Conservation (phyloP, 1,284 basidiomycete species). For the Trichosporon coremiiforme region DNA sequence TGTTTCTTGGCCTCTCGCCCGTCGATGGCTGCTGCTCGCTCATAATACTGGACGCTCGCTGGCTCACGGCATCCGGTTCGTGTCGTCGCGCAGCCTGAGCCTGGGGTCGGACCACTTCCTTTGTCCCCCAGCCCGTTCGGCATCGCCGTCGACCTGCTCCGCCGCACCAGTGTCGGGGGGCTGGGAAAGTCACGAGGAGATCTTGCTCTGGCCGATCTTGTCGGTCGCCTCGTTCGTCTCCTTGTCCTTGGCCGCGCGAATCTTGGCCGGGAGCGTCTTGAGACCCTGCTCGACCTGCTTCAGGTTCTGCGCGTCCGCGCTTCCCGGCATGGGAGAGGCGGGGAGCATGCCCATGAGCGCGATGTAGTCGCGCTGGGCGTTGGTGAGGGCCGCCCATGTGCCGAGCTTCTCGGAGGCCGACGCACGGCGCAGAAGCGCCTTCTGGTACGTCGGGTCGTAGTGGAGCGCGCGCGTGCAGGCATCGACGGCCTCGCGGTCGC, state of each 20-base stretch:
- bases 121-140: not conserved
- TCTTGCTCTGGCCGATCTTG: conserved; percentile 22
- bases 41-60: not conserved
- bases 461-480: conserved; percentile 64
- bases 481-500: conserved; percentile 57
- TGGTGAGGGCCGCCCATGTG: conserved; percentile 77
- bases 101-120: conserved; percentile 6
- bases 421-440: conserved; percentile 85
- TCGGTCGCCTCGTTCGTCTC: conserved; percentile 24
- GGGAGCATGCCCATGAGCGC: conserved; percentile 27
- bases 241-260: conserved; percentile 18
- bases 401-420: conserved; percentile 76
- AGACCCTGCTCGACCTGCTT: conserved; percentile 21
- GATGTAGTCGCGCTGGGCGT: conserved; percentile 62
- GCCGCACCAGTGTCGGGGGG: not conserved
- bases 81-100: not conserved
- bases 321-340: not conserved
- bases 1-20: not conserved
- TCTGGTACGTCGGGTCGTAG: conserved; percentile 81
- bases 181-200: not conserved
- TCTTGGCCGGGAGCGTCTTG: conserved; percentile 25
- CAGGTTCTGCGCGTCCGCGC: conserved; percentile 20
- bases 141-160: not conserved
- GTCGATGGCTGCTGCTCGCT: not conserved
- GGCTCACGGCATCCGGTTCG: not conserved